Percentiles rank a stretch among this genome's conserved stretches.
phyloP scores from a whole-genome alignment of 495 filamentous ascomycete species.

The Tuber magnatum region DNA sequence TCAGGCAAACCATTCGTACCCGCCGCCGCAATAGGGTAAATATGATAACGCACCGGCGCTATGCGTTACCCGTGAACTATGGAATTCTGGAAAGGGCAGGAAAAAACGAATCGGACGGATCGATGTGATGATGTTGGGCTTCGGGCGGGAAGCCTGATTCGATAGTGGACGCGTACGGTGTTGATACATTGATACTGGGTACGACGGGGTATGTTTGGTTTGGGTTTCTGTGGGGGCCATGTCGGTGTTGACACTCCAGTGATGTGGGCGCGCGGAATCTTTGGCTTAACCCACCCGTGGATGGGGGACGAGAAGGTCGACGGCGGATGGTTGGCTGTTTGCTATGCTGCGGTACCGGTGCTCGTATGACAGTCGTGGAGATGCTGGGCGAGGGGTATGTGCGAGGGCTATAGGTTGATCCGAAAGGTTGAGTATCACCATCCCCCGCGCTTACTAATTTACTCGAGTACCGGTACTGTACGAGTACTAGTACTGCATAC shows the following conservation, averaged over 20 bases:
- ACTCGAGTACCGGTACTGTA: neutral
- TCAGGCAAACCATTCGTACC: neutral
- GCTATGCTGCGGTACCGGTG: neutral
- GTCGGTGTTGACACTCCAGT: neutral
- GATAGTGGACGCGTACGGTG: neutral
- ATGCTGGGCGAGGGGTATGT: no score
- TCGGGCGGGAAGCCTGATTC: neutral
- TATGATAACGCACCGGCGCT: neutral
- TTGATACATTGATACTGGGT: neutral
- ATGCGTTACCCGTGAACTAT: neutral
- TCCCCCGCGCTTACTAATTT: neutral
- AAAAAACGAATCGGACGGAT: neutral
- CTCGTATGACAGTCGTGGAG: no score
- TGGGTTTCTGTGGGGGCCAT: neutral
- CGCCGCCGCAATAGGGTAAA: neutral
- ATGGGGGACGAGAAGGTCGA: neutral
- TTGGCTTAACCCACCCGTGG: neutral
- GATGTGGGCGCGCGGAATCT: neutral
- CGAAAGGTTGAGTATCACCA: no score
- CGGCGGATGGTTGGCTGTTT: neutral
- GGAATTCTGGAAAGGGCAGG: neutral
- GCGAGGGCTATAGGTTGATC: no score
- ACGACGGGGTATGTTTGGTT: neutral
- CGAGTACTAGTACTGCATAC: no score
- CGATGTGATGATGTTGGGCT: neutral